A percentile compares a stretch with the other conserved stretches of the same genome.
phyloP scores from a whole-genome alignment of 257 asterid species.

The Knoxia roxburghii region DNA sequence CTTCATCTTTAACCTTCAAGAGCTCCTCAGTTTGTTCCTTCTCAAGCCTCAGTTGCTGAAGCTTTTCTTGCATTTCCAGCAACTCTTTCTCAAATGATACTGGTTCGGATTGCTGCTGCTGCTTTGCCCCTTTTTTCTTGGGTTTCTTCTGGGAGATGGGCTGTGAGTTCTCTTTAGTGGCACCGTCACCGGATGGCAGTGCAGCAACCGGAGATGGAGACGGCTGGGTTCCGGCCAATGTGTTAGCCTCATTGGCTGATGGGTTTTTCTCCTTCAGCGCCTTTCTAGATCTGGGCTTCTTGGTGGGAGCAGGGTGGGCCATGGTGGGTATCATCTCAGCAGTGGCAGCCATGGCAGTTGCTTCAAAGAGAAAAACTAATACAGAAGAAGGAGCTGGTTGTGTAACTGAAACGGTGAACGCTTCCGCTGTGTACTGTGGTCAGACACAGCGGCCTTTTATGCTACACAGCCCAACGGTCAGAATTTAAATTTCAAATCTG shows the following conservation, averaged over 20 bases:
- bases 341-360: conserved; percentile 40
- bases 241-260: conserved; percentile 54
- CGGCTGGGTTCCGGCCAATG: conserved; percentile 38
- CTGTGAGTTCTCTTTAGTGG: conserved; percentile 57
- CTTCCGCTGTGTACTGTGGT: no score
- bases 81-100: conserved; percentile 58
- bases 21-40: conserved; percentile 74
- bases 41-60: conserved; percentile 57
- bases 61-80: conserved; percentile 79
- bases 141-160: conserved; percentile 39
- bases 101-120: conserved; percentile 30
- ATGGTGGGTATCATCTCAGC: conserved; percentile 31
- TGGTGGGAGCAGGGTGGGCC: conserved; percentile 36
- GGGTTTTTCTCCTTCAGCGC: conserved; percentile 43
- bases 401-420: neutral
- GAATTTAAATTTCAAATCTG: conserved; percentile 24
- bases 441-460: conserved; percentile 10
- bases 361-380: neutral
- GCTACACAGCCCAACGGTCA: conserved; percentile 19
- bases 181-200: conserved; percentile 21
- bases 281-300: conserved; percentile 44
- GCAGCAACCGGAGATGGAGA: conserved; percentile 27
- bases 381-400: conserved; percentile 7
- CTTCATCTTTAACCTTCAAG: conserved; percentile 58
- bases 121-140: conserved; percentile 63